phyloP scores from a whole-genome alignment of 208 protist species.

The Trypanosoma theileri region DNA sequence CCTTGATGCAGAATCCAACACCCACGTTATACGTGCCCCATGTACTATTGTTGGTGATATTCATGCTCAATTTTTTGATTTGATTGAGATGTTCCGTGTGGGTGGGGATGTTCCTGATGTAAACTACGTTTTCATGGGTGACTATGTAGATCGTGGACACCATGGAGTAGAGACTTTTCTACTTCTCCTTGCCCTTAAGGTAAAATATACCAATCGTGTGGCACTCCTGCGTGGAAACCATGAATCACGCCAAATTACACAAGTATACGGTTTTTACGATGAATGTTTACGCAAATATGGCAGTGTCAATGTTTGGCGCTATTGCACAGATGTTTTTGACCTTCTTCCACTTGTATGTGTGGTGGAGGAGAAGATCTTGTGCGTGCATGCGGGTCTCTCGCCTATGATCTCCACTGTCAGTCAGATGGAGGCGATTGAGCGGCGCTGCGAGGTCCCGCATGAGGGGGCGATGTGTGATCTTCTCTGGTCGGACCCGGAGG shows the following conservation, averaged over 20 bases:
- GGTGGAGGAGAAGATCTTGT: constrained; percentile 98
- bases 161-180: constrained; percentile 98
- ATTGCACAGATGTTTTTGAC: constrained; percentile 99
- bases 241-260: constrained; percentile 95
- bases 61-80: constrained; percentile 96
- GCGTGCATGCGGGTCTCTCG: constrained; percentile 99
- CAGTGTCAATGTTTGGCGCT: constrained; percentile 99
- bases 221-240: constrained; percentile 97
- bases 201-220: constrained; percentile 95
- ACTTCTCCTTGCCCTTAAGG: constrained; percentile 97
- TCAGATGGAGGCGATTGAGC: constrained; percentile 95
- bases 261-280: constrained; percentile 99
- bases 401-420: constrained; percentile 97
- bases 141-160: constrained; percentile 99
- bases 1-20: constrained; percentile 87
- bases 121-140: constrained; percentile 98
- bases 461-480: constrained; percentile 99
- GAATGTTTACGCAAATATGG: constrained; percentile 99
- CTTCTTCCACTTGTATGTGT: constrained; percentile 98
- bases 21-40: constrained; percentile 89
- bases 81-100: constrained; percentile 96
- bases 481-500: constrained; percentile 97
- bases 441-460: constrained; percentile 97
- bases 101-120: constrained; percentile 95
- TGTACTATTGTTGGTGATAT: constrained; percentile 95